Conservation (phyloP, 2,329 filamentous ascomycete species). For the Arthroderma sp. region DNA sequence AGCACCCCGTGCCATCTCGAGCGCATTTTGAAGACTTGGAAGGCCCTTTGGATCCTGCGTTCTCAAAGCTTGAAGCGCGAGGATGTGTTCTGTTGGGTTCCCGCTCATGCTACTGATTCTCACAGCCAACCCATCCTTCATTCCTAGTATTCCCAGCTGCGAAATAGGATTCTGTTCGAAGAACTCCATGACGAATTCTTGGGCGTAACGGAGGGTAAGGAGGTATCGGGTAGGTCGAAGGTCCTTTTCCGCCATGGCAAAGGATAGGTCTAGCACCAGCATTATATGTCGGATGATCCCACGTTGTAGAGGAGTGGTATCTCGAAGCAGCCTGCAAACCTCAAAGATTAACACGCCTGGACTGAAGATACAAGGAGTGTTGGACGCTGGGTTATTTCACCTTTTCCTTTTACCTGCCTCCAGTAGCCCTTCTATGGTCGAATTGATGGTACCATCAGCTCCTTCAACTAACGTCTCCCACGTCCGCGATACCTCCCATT, state of each 20-base stretch:
- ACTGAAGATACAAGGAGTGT: background rate
- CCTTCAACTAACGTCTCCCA: constrained; percentile 64
- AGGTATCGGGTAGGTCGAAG: constrained; percentile 77
- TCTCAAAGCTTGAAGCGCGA: constrained; percentile 55
- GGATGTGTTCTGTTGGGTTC: constrained; percentile 78
- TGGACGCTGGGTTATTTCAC: constrained; percentile 21
- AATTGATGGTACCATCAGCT: constrained; percentile 63
- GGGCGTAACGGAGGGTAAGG: constrained; percentile 66
- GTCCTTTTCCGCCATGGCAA: constrained; percentile 92
- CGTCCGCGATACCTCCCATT: constrained; percentile 37
- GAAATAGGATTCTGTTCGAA: constrained; percentile 99
- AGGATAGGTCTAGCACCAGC: constrained; percentile 79
- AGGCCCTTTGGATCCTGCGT: constrained; percentile 58
- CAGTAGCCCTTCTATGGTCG: constrained; percentile 55
- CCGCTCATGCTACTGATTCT: constrained; percentile 80
- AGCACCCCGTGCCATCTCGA: constrained; percentile 86
- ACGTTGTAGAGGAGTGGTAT: constrained; percentile 88
- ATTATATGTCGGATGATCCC: constrained; percentile 96
- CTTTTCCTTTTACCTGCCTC: constrained; percentile 72
- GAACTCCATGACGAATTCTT: constrained; percentile 82
- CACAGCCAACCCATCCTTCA: constrained; percentile 81
- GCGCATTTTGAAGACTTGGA: constrained; percentile 78
- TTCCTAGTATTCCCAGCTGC: constrained; percentile 81
- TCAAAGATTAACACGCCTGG: constrained; percentile 3
- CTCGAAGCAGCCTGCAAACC: constrained; percentile 49